Evolutionary conservation across 768 basidiomycete genomes (phyloP), one percentile per base, ranked within the genome.

Genomic region (Austroboletus eburneus): DNA sequence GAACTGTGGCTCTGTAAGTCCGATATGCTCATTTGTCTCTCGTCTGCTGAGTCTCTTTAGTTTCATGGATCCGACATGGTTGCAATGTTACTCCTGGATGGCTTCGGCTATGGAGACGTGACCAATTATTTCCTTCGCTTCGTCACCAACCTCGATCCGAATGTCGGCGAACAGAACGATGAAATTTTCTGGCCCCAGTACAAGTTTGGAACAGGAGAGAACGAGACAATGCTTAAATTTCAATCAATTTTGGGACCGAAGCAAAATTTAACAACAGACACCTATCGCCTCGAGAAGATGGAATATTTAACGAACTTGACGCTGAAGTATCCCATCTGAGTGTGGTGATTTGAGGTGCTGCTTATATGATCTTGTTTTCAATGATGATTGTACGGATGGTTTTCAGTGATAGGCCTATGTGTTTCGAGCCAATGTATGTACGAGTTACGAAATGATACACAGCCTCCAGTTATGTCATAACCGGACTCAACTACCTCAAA

Each of bases 401-500:
- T n/a, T n/a, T n/a, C n/a, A n/a, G n/a, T n/a, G n/a, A n/a, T n/a
- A n/a, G n/a, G n/a, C n/a, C n/a, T n/a, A n/a, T n/a, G n/a, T n/a
- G n/a, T n/a, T n/a, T n/a, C n/a, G n/a, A n/a, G n/a, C n/a, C n/a
- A n/a, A n/a, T n/a, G n/a, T n/a, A n/a, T n/a, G n/a, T n/a, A n/a
- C n/a, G n/a, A n/a, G n/a, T n/a, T n/a, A n/a, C n/a, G n/a, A n/a
- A n/a, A n/a, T n/a, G n/a, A n/a, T n/a, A n/a, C n/a, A n/a, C n/a
- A n/a, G n/a, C n/a, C n/a, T n/a, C n/a, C n/a, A n/a, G n/a, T n/a
- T n/a, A n/a, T n/a, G 70, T 87, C 5, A 63, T 96, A n/a, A 71
- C 72, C n/a, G 92, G 91, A 3, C 60, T 88, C 6, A 84, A 87
- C 57, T 91, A 89, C 58, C 73, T 91, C 43, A 95, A 95, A 65